A percentile compares a stretch with the other conserved stretches of the same genome.
Conservation (phyloP, 495 filamentous ascomycete species). For the Xylaria venustula region DNA sequence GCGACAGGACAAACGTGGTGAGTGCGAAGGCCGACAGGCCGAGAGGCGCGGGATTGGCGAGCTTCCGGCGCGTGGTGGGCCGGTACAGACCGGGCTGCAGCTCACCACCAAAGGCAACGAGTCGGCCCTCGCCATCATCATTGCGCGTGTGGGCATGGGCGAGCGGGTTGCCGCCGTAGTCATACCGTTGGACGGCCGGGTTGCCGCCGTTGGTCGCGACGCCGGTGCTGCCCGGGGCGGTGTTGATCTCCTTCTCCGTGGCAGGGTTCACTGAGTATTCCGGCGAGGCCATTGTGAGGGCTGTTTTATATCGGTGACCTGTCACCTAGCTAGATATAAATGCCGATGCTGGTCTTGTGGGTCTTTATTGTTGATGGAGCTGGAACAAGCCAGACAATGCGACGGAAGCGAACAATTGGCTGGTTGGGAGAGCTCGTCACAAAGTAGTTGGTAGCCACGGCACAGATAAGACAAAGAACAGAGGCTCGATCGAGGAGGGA, state of each 20-base stretch:
- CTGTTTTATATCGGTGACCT: too few species aligned
- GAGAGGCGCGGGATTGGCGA: slow-evolving; percentile 85
- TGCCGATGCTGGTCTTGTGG: not conserved
- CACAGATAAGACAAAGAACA: slow-evolving; percentile 1
- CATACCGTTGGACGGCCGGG: slow-evolving; percentile 32
- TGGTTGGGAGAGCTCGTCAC: not conserved
- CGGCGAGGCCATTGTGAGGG: slow-evolving; percentile 25
- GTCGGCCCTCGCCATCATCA: slow-evolving; percentile 52
- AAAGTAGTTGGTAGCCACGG: not conserved
- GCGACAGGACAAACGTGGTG: slow-evolving; percentile 89
- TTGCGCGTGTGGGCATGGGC: slow-evolving; percentile 59
- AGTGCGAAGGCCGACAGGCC: slow-evolving; percentile 88
- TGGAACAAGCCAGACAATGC: not conserved
- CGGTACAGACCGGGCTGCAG: slow-evolving; percentile 94
- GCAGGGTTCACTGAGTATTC: slow-evolving; percentile 17
- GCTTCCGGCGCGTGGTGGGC: slow-evolving; percentile 71
- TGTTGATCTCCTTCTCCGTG: slow-evolving; percentile 33
- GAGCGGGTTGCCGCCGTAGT: slow-evolving; percentile 67
- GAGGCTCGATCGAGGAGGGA: not conserved
- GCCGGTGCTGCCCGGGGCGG: slow-evolving; percentile 23
- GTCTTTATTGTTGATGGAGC: not conserved
- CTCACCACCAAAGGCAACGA: slow-evolving; percentile 88
- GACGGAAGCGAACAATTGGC: not conserved
- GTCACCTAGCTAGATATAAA: not conserved
- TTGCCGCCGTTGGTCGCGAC: slow-evolving; percentile 30